Evolutionary conservation across 2,329 filamentous ascomycete genomes (phyloP).

Genomic region (Rhynchosporium secalis): DNA sequence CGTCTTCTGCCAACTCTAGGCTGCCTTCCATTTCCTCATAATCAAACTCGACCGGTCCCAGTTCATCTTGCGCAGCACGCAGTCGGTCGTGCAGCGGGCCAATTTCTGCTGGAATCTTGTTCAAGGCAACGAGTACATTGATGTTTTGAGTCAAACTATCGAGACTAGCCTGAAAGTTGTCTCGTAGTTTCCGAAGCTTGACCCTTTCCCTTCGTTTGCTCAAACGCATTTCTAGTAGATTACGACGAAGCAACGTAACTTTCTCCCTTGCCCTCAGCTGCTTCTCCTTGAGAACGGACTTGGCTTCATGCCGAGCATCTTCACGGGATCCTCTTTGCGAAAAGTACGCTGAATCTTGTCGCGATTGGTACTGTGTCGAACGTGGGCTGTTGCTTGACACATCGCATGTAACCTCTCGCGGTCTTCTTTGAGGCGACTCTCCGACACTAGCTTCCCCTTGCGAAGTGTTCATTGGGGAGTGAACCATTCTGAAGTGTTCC

Average conservation of each 20-base stretch:
- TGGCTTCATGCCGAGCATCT: conserved; percentile 9
- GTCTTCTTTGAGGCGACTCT: conserved; percentile 5
- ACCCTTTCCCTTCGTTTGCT: conserved; percentile 17
- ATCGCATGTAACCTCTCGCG: conserved; percentile 12
- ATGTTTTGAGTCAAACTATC: conserved; percentile 26
- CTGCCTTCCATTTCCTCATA: conserved; percentile 25
- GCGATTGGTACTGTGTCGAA: conserved; percentile 1
- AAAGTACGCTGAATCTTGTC: conserved; percentile 31
- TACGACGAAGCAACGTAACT: conserved; percentile 25
- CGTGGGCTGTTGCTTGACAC: conserved; percentile 6
- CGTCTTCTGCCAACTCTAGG: conserved; percentile 27
- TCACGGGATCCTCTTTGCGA: conserved; percentile 18
- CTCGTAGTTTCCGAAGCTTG: conserved; percentile 22
- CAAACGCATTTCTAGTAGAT: conserved; percentile 26
- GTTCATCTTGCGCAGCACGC: conserved; percentile 25
- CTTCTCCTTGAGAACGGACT: conserved; percentile 21
- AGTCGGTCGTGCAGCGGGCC: conserved; percentile 24
- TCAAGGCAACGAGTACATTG: conserved; percentile 24
- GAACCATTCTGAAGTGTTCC: conserved; percentile 16
- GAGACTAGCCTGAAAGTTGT: conserved; percentile 19
- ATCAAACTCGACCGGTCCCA: conserved; percentile 26
- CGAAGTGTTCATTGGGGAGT: conserved; percentile 16
- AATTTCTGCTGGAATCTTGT: conserved; percentile 20
- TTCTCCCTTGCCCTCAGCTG: conserved; percentile 29
- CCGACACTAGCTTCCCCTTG: background rate